Percentiles rank a stretch among this genome's conserved stretches.
phyloP scores from a whole-genome alignment of 495 filamentous ascomycete genomes.

The Extremus antarcticus region DNA sequence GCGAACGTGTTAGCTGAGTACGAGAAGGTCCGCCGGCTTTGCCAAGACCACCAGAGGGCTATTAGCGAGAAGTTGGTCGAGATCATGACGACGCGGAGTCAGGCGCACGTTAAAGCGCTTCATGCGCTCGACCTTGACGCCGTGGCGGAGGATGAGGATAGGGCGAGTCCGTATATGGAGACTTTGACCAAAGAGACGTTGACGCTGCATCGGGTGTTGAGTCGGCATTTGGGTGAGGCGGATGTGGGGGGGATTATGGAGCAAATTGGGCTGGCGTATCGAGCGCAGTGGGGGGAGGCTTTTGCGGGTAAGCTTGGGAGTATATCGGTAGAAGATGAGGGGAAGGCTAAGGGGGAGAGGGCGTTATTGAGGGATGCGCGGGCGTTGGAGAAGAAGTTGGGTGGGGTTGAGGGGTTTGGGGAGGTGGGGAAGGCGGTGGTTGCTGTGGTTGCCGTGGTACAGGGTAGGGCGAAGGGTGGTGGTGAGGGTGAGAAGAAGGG shows the following conservation, averaged over 20 bases:
- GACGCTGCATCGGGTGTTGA: constrained; percentile 77
- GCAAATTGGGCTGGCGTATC: constrained; percentile 79
- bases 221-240: constrained; percentile 69
- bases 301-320: too few species aligned
- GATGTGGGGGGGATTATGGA: constrained; percentile 78
- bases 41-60: constrained; percentile 83
- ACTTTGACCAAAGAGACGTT: constrained; percentile 79
- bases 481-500: constrained; percentile 1
- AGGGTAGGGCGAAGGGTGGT: neutral
- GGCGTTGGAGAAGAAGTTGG: constrained; percentile 59
- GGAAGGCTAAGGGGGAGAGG: constrained; percentile 58
- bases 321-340: too few species aligned
- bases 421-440: constrained; percentile 58
- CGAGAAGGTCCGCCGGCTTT: constrained; percentile 79
- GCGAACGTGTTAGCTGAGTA: constrained; percentile 64
- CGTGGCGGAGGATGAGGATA: constrained; percentile 4
- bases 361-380: constrained; percentile 77
- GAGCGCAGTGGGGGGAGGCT: constrained; percentile 67
- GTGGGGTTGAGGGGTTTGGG: constrained; percentile 70
- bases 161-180: constrained; percentile 66
- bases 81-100: constrained; percentile 78
- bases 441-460: constrained; percentile 44
- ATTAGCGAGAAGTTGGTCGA: constrained; percentile 95
- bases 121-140: constrained; percentile 66
- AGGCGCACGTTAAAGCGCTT: constrained; percentile 61